Evolutionary conservation across 2,329 filamentous ascomycete genomes (phyloP).

Genomic region (Beauveria australis): DNA sequence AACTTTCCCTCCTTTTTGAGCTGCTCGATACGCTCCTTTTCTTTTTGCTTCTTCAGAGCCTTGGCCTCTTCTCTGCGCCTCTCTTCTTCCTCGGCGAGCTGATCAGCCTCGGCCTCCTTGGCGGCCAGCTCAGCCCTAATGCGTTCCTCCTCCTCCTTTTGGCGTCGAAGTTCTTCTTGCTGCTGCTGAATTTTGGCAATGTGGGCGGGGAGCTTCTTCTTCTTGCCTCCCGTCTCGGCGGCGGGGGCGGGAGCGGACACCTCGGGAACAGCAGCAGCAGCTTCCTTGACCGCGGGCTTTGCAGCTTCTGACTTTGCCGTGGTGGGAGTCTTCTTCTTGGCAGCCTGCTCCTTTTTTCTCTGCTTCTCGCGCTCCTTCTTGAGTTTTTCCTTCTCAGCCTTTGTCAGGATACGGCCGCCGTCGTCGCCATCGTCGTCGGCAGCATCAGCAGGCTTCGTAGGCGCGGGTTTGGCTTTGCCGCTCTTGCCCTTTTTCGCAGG

Average conservation of each 20-base stretch:
- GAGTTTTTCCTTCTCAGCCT: constrained; percentile 96
- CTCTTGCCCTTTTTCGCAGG: constrained; percentile 70
- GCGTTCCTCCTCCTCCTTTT: constrained; percentile 58
- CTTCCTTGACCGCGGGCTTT: constrained; percentile 34
- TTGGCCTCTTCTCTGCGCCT: constrained; percentile 65
- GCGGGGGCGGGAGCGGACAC: constrained; percentile 24
- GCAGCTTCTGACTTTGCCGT: constrained; percentile 45
- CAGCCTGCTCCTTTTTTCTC: constrained; percentile 94
- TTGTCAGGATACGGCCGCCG: constrained; percentile 71
- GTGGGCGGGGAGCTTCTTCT: constrained; percentile 83
- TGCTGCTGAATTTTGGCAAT: constrained; percentile 70
- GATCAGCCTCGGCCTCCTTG: constrained; percentile 57
- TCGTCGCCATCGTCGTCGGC: constrained; percentile 45
- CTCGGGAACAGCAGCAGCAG: constrained; percentile 42
- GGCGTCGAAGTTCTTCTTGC: constrained; percentile 65
- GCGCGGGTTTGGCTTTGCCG: constrained; percentile 37
- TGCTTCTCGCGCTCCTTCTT: constrained; percentile 99
- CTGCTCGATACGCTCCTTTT: constrained; percentile 79
- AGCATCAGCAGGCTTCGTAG: constrained; percentile 33
- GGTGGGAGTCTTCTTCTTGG: constrained; percentile 66
- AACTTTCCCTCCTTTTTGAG: constrained; percentile 84
- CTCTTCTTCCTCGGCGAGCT: constrained; percentile 55
- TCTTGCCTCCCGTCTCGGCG: constrained; percentile 51
- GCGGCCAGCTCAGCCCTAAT: constrained; percentile 55
- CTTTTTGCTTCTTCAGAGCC: constrained; percentile 72